Conservation (phyloP, 805 yeast species). For the Hanseniaspora mollemarum region DNA sequence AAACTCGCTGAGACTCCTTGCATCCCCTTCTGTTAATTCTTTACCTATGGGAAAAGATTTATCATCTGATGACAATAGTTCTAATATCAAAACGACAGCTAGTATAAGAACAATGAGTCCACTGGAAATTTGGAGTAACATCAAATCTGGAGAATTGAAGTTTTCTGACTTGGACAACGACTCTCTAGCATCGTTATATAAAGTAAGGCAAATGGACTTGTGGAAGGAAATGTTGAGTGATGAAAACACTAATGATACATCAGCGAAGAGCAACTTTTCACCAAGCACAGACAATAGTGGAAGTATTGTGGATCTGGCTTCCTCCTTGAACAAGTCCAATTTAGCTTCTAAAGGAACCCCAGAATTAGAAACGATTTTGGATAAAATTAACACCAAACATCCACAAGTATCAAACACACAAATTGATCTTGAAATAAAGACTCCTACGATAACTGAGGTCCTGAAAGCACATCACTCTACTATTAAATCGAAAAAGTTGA, state of each 20-base stretch:
- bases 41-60: background rate
- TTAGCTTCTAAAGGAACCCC: background rate
- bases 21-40: background rate
- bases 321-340: background rate
- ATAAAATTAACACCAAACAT: slow-evolving; percentile 10
- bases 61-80: background rate
- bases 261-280: background rate
- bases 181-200: slow-evolving; percentile 44
- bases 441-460: slow-evolving; percentile 5
- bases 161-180: slow-evolving; percentile 28
- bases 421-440: background rate
- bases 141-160: slow-evolving; percentile 29
- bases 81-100: slow-evolving; percentile 19
- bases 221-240: slow-evolving; percentile 35
- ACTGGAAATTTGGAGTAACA: slow-evolving; percentile 23
- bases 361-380: slow-evolving; percentile 2
- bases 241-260: slow-evolving; percentile 11
- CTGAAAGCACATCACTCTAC: slow-evolving; percentile 1
- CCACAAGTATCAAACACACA: background rate
- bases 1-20: slow-evolving; percentile 18
- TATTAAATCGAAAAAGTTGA: slow-evolving; percentile 20
- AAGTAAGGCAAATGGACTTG: slow-evolving; percentile 55
- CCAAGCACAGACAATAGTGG: background rate
- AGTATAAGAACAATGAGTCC: slow-evolving; percentile 21
- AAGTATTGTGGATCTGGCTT: slow-evolving; percentile 1